These are phyloP conservation scores for Bocquillonia castaneifolia DNA, from an alignment of 441 rosid genomes.

Conservation along the genomic window DNA sequence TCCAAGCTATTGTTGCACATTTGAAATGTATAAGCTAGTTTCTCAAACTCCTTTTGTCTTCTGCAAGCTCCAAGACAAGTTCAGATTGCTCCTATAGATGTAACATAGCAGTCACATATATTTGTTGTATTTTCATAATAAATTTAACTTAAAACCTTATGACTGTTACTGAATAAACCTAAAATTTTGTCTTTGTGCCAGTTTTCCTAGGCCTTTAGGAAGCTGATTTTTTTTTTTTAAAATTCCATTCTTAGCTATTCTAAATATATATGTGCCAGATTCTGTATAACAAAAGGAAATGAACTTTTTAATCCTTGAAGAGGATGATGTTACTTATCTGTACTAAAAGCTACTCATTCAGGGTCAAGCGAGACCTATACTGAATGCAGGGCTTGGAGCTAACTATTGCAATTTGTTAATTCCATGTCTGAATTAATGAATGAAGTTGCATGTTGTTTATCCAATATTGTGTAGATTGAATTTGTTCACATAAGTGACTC, in stretches of 20 bases:
- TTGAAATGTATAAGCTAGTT: not conserved
- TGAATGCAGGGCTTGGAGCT: not conserved
- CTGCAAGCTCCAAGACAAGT: not conserved
- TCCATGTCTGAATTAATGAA: not conserved
- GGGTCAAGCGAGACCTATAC: not conserved
- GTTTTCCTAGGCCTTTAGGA: not conserved
- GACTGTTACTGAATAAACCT: not conserved
- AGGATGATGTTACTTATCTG: not conserved
- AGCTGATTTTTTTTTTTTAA: not conserved
- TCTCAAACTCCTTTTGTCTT: not conserved
- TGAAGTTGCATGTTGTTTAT: not conserved
- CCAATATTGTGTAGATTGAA: not conserved
- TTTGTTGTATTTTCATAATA: not conserved
- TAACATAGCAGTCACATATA: not conserved
- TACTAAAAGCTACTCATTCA: not conserved
- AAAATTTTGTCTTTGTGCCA: not conserved
- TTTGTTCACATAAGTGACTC: slow-evolving; percentile 12
- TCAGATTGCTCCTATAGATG: not conserved
- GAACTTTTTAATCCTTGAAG: not conserved
- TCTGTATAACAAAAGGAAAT: too few species aligned
- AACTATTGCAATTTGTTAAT: not conserved
- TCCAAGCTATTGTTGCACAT: not conserved
- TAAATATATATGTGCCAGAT: too few species aligned
- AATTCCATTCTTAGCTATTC: not conserved
- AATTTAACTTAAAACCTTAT: not conserved